Base-by-base conservation (phyloP, 345 rosid species). In the Sisymbrium irio region DNA sequence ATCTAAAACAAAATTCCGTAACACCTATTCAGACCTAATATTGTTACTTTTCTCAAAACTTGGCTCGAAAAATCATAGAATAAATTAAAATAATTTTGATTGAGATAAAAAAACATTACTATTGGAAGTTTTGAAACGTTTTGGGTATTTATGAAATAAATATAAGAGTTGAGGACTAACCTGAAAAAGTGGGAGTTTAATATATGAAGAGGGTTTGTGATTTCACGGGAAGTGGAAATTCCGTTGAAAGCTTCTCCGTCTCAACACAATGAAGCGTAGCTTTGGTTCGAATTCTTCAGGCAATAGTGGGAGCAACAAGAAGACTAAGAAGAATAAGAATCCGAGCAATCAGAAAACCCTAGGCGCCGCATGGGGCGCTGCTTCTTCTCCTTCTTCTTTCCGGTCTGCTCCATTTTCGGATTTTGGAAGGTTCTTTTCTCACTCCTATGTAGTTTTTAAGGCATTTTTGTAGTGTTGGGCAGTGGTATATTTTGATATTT, bases 361-460 rank as follows among this genome's bases (percentile, higher is more conserved):
- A 80, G 98, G 97, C 65, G 76, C 76, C 83, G 94, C 90, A 47
- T 93, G 98, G 98, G 92, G 98, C 15, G 81, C 91, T 36, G 86
- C 79, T 82, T 89, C 94, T 53, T 89, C 95, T 79, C 93, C 86
- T 63, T 83, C 94, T 56, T 85, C 94, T 40, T 87, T 79, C 53
- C 90, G 84, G 14, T 85, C 74, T 46, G 79, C 96, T 51, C 91
- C 96, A 40, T 89, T 93, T 82, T 85, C 97, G 19, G 72, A 89
- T 82, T 90, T 93, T 7, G 90, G 96, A 74, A 90, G 97, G 97
- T 90, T 22, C 37, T 17, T 59, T 25, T 60, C 46, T 60, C 63
- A 10, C 33, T 41, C 68, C 68, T 20, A 35, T 39, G 14, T 6
- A 30, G 25, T 3, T 73, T 41, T 71, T 12, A 6, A 17, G 40